Percentiles rank a stretch among this genome's conserved stretches.
phyloP scores from a whole-genome alignment of 2,329 filamentous ascomycete genomes.

The Alternaria metachromatica region DNA sequence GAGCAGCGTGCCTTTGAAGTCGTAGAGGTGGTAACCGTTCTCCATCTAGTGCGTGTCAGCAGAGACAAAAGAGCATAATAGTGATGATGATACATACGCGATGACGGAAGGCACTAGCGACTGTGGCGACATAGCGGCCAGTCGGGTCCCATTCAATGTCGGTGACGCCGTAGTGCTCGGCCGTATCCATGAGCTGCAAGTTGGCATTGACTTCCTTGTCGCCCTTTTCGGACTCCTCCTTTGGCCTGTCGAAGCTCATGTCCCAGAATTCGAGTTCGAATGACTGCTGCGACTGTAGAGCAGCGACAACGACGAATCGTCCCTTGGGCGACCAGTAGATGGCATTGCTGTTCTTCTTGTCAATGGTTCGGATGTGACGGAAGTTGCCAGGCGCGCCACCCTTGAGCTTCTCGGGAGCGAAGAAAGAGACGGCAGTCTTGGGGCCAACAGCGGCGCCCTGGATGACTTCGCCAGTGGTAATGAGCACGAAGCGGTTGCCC shows the following conservation, averaged over 20 bases:
- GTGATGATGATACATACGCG: slow-evolving; percentile 69
- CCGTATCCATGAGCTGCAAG: slow-evolving; percentile 90
- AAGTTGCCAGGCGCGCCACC: slow-evolving; percentile 84
- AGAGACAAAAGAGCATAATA: background rate
- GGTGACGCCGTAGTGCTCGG: slow-evolving; percentile 96
- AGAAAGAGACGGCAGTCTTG: slow-evolving; percentile 95
- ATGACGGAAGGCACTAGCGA: slow-evolving; percentile 95
- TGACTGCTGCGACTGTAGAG: slow-evolving; percentile 89
- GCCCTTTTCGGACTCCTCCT: slow-evolving; percentile 86
- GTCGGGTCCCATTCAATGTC: slow-evolving; percentile 98
- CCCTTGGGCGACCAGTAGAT: slow-evolving; percentile 99
- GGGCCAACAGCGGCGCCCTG: slow-evolving; percentile 81
- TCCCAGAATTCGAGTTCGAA: slow-evolving; percentile 98
- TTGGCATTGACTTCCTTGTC: slow-evolving; percentile 96
- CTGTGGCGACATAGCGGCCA: slow-evolving; percentile 90
- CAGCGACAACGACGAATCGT: slow-evolving; percentile 92
- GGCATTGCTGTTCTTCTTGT: slow-evolving; percentile 99
- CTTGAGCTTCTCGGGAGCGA: slow-evolving; percentile 95
- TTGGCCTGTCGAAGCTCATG: slow-evolving; percentile 80
- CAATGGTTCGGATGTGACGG: slow-evolving; percentile 90
- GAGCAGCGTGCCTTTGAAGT: slow-evolving; percentile 88
- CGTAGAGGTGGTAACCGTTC: slow-evolving; percentile 98
- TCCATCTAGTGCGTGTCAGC: slow-evolving; percentile 74
- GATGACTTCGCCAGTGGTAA: slow-evolving; percentile 86
- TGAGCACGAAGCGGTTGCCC: slow-evolving; percentile 95